Evolutionary conservation across 306 rosid species (phyloP), one percentile per base, ranked within the genome.

Genomic region (Cicer yamashitae): DNA sequence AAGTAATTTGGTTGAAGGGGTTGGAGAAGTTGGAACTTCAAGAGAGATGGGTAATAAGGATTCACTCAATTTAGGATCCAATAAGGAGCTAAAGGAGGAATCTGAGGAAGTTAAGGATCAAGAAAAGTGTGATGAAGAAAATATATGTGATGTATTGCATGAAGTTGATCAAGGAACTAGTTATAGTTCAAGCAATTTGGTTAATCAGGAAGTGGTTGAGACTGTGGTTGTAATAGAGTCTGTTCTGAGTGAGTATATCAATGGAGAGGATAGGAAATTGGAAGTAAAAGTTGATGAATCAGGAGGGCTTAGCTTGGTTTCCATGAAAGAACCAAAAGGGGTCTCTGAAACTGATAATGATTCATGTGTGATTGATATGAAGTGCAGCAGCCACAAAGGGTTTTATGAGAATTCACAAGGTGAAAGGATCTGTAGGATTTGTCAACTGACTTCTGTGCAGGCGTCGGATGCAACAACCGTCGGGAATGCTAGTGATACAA

Each of bases 391-490:
- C 82, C 77, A 60, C 47, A 74, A 75, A 71, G 84, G 77, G 25
- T 74, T 67, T 63, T 70, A 51, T 50, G 94, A 85, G 69, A 79
- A 41, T 60, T 61, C 83, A 67, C 93, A 94, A 43, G 89, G 85
- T 47, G 97, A 91, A 77, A 89, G 71, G 77, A 81, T 91, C 70
- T 94, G 98, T 83, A 90, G 98, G 91, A 94, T 94, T 81, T 94
- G 98, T 84, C 93, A 90, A 72, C 80, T 94, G 79, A 63, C 80
- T 76, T 82, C 96, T 8, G 88, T 85, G 54, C 96, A 80, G 67
- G 56, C 90, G 2, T 89, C 90, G 11, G 92, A 88, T 40, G 81
- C 79, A 71, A 71, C 81, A 18, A 48, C 52, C 46, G 77, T 61
- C 60, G 71, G 69, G 68, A 54, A 67, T 64, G 73, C 77, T 76